Conservation (phyloP, 2,329 filamentous ascomycete species). For the Ascochyta koolunga region DNA sequence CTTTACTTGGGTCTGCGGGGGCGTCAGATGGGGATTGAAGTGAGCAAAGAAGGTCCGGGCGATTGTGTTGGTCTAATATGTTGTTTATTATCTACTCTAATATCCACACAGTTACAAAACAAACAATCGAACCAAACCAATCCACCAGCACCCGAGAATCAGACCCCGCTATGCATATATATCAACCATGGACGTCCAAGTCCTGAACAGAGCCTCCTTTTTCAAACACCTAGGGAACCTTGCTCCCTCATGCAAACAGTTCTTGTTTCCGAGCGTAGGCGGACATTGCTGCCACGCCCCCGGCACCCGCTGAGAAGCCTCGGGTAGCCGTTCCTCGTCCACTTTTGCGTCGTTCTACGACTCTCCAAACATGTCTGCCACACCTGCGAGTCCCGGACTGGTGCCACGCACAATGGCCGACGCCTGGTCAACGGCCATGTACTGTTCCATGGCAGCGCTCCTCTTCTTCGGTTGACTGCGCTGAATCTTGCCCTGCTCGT, state of each 20-base stretch:
- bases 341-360: background rate
- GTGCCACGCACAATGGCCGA: constrained; percentile 47
- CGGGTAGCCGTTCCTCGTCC: background rate
- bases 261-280: background rate
- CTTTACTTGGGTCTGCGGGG: too few relatives aligned
- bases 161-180: constrained; percentile 11
- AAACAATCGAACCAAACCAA: too few relatives aligned
- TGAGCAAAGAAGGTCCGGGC: too few relatives aligned
- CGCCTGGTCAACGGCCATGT: constrained; percentile 50
- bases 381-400: constrained; percentile 50
- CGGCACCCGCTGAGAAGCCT: background rate
- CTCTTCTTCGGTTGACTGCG: constrained; percentile 42
- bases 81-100: background rate
- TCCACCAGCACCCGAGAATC: background rate
- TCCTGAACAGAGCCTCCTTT: background rate
- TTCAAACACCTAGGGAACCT: background rate
- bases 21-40: too few relatives aligned
- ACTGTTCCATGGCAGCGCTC: constrained; percentile 46
- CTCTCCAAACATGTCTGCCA: constrained; percentile 53
- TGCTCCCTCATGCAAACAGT: background rate
- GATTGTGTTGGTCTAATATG: background rate
- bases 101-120: background rate
- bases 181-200: background rate
- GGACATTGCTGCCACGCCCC: background rate
- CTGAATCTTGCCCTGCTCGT: constrained; percentile 85